These are phyloP conservation scores for Vaccinium corymbosum DNA, from an alignment of 148 eudicot species.

Conservation along the genomic window DNA sequence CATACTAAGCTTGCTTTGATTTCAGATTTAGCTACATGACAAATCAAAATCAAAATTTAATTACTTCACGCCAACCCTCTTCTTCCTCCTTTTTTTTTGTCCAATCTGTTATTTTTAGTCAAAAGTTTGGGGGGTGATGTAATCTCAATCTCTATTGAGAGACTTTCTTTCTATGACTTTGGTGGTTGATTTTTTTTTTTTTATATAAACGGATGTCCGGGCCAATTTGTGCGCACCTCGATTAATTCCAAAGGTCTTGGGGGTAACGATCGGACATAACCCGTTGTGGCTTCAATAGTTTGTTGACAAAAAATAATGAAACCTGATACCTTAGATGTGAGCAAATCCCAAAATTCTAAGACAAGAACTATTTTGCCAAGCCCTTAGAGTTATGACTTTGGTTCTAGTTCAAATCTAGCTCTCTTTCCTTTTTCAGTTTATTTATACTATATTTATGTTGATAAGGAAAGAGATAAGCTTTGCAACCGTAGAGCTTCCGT, in stretches of 20 bases:
- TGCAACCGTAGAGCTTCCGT: conserved; percentile 2
- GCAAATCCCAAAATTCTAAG: too few species aligned
- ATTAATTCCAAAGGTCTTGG: too few species aligned
- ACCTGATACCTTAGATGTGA: too few species aligned
- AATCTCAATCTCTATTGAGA: not conserved
- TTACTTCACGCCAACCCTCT: not conserved
- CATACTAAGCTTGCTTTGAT: not conserved
- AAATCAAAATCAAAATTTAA: not conserved
- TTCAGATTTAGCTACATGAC: not conserved
- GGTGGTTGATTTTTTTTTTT: not conserved
- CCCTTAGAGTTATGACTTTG: not conserved
- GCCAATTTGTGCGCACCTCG: too few species aligned
- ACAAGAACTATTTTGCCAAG: too few species aligned
- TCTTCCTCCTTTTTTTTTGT: not conserved
- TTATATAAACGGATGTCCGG: too few species aligned
- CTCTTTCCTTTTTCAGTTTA: not conserved
- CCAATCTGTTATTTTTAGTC: not conserved
- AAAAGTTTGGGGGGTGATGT: not conserved
- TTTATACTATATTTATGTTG: not conserved
- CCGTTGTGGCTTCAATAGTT: too few species aligned
- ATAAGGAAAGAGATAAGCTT: conserved; percentile 11
- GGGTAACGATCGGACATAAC: too few species aligned
- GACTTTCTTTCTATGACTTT: not conserved
- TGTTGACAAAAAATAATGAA: too few species aligned
- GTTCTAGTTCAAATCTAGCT: not conserved